phyloP scores from a whole-genome alignment of 352 stramenopile species.

The Globisporangium irregulare region DNA sequence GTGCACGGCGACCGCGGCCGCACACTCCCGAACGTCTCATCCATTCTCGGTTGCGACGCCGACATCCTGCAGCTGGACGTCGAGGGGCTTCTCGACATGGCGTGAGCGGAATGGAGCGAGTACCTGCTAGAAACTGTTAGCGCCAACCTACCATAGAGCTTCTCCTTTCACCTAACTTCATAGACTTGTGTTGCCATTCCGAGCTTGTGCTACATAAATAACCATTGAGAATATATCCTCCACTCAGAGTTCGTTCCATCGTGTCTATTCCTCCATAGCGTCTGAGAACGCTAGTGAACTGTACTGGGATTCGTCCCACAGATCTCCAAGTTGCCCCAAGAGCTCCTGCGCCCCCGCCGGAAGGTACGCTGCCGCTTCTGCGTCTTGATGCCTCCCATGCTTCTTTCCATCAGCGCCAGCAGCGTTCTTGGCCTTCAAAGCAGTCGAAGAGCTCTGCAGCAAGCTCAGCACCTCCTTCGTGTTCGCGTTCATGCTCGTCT shows the following conservation, averaged over 20 bases:
- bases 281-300: constrained; percentile 63
- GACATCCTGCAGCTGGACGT: constrained; percentile 99
- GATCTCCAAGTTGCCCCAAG: constrained; percentile 61
- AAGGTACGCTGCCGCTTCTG: constrained; percentile 10
- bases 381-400: constrained; percentile 3
- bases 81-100: constrained; percentile 79
- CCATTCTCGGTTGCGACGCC: constrained; percentile 86
- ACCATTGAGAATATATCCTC: neutral
- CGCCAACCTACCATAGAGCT: neutral
- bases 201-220: neutral
- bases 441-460: constrained; percentile 40
- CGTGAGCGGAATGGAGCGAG: constrained; percentile 19
- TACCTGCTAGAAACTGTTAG: neutral
- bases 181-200: neutral
- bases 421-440: constrained; percentile 34
- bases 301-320: constrained; percentile 85
- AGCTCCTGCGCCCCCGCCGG: constrained; percentile 35
- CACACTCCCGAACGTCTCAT: constrained; percentile 94
- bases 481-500: constrained; percentile 59
- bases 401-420: constrained; percentile 3
- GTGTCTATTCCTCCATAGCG: neutral
- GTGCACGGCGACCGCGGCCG: constrained; percentile 97
- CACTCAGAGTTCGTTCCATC: neutral
- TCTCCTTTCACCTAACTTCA: neutral
- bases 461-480: constrained; percentile 64